Evolutionary conservation across 163 green algal genomes (phyloP).

Genomic region (Chlorella variabilis): DNA sequence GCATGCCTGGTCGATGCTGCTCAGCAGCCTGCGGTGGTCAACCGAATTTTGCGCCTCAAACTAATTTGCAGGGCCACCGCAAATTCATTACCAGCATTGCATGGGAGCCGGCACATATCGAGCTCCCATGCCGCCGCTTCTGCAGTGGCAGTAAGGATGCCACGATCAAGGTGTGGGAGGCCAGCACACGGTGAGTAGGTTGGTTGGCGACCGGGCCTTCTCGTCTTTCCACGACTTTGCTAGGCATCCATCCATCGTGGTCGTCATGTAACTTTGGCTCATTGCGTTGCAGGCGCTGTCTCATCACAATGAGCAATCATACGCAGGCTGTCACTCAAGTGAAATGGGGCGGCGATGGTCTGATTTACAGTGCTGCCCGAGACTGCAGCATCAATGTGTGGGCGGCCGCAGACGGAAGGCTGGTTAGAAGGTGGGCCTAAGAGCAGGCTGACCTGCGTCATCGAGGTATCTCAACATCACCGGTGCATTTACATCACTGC

Average conservation of each 20-base stretch:
- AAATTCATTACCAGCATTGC: slow-evolving; percentile 92
- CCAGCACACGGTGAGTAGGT: slow-evolving; percentile 31
- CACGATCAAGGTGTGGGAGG: slow-evolving; percentile 82
- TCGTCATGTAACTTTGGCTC: too few species aligned
- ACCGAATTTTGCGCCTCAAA: too few species aligned
- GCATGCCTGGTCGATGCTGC: too few species aligned
- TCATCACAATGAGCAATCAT: slow-evolving; percentile 86
- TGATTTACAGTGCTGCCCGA: slow-evolving; percentile 87
- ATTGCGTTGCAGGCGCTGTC: slow-evolving; percentile 50
- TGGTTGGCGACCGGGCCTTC: too few species aligned
- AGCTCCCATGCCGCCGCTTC: slow-evolving; percentile 81
- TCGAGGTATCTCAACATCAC: too few species aligned
- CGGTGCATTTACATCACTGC: too few species aligned
- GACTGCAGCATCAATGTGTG: slow-evolving; percentile 94
- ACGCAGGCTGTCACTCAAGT: slow-evolving; percentile 83
- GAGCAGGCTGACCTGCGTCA: too few species aligned
- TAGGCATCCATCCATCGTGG: too few species aligned
- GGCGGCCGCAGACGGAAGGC: slow-evolving; percentile 78
- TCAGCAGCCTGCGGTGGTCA: too few species aligned
- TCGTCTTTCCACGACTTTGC: too few species aligned
- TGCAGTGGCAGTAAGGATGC: slow-evolving; percentile 85
- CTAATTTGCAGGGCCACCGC: slow-evolving; percentile 72
- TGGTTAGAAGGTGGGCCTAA: slow-evolving; percentile 69
- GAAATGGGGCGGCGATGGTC: slow-evolving; percentile 92
- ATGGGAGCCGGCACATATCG: slow-evolving; percentile 94